Conservation (phyloP, 129 eudicot genomes). For the Centella asiatica region DNA sequence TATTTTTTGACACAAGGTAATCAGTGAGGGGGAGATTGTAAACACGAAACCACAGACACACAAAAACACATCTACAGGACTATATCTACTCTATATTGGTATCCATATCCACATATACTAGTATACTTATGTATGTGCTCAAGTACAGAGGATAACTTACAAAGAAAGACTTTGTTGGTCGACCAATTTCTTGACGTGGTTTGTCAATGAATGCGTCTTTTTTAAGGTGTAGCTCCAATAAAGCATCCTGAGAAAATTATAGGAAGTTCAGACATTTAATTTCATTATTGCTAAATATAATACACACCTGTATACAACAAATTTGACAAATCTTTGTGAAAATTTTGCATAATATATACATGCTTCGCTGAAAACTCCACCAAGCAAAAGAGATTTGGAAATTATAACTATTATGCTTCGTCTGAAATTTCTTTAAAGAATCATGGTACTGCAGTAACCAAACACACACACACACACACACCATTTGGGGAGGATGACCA, state of each 20-base stretch:
- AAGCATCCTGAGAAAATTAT: constrained; percentile 52
- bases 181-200: constrained; percentile 56
- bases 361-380: no score
- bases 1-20: constrained; percentile 13
- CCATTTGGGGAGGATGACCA: not conserved
- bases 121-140: no score
- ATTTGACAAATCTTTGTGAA: no score
- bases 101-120: no score
- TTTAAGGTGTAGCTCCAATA: constrained; percentile 49
- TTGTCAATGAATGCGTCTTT: constrained; percentile 38
- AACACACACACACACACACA: not conserved
- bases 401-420: not conserved
- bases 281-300: not conserved
- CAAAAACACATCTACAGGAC: no score
- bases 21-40: not conserved
- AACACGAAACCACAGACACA: not conserved
- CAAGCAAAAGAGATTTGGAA: no score
- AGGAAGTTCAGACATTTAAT: not conserved
- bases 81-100: no score
- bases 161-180: constrained; percentile 56
- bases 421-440: not conserved
- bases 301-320: not conserved
- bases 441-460: not conserved
- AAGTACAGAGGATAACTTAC: constrained; percentile 27
- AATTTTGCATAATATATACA: no score